A percentile compares a stretch with the other conserved stretches of the same genome.
Conservation (phyloP, 306 rosid genomes). For the Cajanus cajan region DNA sequence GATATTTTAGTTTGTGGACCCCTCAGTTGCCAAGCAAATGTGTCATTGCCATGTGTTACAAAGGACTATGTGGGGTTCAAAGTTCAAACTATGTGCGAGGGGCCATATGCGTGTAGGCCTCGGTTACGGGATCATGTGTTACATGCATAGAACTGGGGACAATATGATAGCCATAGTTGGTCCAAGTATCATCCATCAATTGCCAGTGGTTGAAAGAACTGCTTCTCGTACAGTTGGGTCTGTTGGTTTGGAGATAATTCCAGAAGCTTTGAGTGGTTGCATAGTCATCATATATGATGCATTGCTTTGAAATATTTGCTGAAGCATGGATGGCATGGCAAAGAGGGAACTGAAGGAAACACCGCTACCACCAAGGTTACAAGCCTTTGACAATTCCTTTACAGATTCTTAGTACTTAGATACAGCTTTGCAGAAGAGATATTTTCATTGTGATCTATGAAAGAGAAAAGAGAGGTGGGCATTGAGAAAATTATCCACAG, state of each 20-base stretch:
- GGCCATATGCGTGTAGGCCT: background rate
- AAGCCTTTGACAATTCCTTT: background rate
- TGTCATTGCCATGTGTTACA: constrained; percentile 42
- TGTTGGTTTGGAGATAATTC: constrained; percentile 13
- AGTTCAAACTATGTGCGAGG: background rate
- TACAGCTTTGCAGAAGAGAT: background rate
- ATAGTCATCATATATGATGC: constrained; percentile 14
- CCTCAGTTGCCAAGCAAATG: constrained; percentile 34
- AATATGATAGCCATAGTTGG: constrained; percentile 30
- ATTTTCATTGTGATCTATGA: background rate
- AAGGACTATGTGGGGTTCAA: constrained; percentile 33
- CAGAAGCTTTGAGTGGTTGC: constrained; percentile 26
- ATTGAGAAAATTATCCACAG: background rate
- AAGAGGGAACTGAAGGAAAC: constrained; percentile 1
- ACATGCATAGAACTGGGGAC: constrained; percentile 27
- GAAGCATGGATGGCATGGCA: constrained; percentile 27
- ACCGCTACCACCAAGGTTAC: background rate
- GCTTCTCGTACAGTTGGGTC: constrained; percentile 27
- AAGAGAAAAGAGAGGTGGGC: background rate
- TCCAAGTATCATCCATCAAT: constrained; percentile 36
- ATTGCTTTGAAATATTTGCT: constrained; percentile 5
- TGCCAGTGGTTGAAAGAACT: constrained; percentile 32
- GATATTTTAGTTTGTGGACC: background rate
- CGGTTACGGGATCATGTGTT: constrained; percentile 23
- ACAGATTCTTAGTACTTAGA: background rate